Base-by-base conservation (phyloP, 2,329 filamentous ascomycete species). In the Thelonectria rubi region DNA sequence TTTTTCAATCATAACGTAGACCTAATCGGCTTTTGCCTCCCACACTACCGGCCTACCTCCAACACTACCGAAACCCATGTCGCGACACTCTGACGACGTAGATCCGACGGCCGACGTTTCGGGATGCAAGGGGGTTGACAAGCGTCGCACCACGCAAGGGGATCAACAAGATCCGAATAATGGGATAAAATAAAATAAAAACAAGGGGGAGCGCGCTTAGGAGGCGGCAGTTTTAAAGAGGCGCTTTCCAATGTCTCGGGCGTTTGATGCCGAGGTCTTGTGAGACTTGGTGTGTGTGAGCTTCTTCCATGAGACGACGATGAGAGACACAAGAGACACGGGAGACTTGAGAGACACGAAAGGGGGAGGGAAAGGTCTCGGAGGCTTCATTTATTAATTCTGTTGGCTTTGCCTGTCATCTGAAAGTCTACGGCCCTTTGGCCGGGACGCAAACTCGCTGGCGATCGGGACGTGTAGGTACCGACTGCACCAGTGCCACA, bases 81-180 rank as follows among this genome's bases (percentile, higher is more conserved):
- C 15, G 43, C 39, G 39, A 47, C 34, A 37, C 17, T 50, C 32
- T 20, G 45, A 52, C 32, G 51, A 42, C 20, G 51, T 43, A 46
- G 55, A 63, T 63, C 60, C 34, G 46, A 63, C 60, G 46, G 12
- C 34, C 43, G 37, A 34, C 32, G 60, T 63, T 63, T 63, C 60
- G 60, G 37, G 26, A 37, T 20, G 39, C 32, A 24, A 17, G 53
- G 32, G 50, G 52, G 11, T 37, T 37, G 11, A 14, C 34, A 46
- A 39, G 46, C 58, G 32, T 55, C 42, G 42, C 32, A 30, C 52
- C 30, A 37, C 58, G 49, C 17, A 26, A 32, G 34, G 48, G 18
- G 18, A 20, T 21, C 17, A 45, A 17, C 21, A 50, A n/a, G n/a
- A 11, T 40, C 58, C 37, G 43, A 60, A 20, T 17, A 32, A 21